Conservation (phyloP, 371 early-diverging fungal genomes). For the Antonospora locustae region DNA sequence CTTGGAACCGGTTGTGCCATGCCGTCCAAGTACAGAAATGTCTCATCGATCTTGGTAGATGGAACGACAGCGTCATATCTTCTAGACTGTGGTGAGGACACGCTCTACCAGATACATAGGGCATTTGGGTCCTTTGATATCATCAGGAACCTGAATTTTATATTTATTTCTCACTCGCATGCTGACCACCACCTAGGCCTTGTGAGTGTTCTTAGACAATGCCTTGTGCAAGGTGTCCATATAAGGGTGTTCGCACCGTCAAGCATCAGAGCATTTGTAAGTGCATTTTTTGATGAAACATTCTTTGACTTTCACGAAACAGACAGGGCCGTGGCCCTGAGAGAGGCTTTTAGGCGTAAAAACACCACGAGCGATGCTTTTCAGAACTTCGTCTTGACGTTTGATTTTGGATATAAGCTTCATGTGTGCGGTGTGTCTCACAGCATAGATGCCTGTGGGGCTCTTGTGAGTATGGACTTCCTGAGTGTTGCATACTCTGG, state of each 20-base stretch:
- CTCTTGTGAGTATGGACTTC: conserved; percentile 19
- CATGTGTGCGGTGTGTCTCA: conserved; percentile 45
- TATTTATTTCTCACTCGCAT: conserved; percentile 89
- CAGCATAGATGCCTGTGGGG: conserved; percentile 37
- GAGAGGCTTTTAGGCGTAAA: too few relatives aligned
- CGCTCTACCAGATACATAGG: conserved; percentile 71
- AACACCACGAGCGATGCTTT: too few relatives aligned
- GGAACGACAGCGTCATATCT: conserved; percentile 51
- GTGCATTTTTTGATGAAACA: not conserved
- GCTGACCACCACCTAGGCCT: conserved; percentile 94
- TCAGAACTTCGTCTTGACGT: not conserved
- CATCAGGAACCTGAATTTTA: conserved; percentile 57
- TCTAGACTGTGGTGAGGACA: conserved; percentile 92
- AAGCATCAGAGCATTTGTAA: conserved; percentile 23
- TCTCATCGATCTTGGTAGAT: conserved; percentile 56
- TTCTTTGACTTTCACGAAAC: not conserved
- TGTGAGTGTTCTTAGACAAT: conserved; percentile 34
- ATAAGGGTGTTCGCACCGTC: conserved; percentile 31
- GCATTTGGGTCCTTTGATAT: conserved; percentile 57
- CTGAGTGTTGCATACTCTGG: conserved; percentile 63
- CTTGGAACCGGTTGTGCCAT: conserved; percentile 84
- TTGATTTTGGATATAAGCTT: conserved; percentile 10
- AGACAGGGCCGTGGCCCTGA: too few relatives aligned
- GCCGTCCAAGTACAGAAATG: conserved; percentile 85
- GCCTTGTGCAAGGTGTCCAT: too few relatives aligned